Evolutionary conservation across 805 yeast genomes (phyloP).

Genomic region (Candida insectalens): DNA sequence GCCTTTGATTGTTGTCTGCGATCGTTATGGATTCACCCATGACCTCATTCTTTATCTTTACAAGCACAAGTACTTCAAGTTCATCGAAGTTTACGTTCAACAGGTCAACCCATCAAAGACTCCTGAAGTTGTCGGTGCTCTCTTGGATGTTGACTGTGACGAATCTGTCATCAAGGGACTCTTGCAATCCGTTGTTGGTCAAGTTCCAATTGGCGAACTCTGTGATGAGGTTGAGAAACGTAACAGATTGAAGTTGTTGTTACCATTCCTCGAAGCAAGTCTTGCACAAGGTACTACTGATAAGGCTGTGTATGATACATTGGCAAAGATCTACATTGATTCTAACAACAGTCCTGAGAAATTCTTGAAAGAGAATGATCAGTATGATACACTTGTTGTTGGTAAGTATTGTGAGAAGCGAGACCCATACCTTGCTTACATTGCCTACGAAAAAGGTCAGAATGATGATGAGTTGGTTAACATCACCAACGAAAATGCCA

Average conservation of each 20-base stretch:
- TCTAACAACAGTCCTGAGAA: constrained; percentile 96
- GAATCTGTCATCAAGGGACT: constrained; percentile 76
- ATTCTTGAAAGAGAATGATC: constrained; percentile 82
- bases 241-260: constrained; percentile 80
- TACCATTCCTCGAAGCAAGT: constrained; percentile 89
- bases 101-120: constrained; percentile 94
- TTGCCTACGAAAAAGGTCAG: constrained; percentile 92
- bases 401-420: constrained; percentile 99
- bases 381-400: constrained; percentile 87
- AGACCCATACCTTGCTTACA: constrained; percentile 96
- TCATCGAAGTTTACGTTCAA: constrained; percentile 96
- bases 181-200: constrained; percentile 80
- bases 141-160: constrained; percentile 95
- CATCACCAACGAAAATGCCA: constrained; percentile 92
- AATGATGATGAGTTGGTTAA: constrained; percentile 83
- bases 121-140: constrained; percentile 93
- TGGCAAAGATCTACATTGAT: constrained; percentile 96
- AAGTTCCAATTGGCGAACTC: constrained; percentile 84
- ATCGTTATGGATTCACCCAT: constrained; percentile 82
- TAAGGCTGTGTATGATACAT: constrained; percentile 84
- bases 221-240: constrained; percentile 95
- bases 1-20: constrained; percentile 94
- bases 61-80: constrained; percentile 92
- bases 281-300: constrained; percentile 79
- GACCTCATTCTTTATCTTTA: constrained; percentile 88